Percentiles rank a stretch among this genome's conserved stretches.
phyloP scores from a whole-genome alignment of 176 grass and related monocot genomes.

The Poa pratensis region DNA sequence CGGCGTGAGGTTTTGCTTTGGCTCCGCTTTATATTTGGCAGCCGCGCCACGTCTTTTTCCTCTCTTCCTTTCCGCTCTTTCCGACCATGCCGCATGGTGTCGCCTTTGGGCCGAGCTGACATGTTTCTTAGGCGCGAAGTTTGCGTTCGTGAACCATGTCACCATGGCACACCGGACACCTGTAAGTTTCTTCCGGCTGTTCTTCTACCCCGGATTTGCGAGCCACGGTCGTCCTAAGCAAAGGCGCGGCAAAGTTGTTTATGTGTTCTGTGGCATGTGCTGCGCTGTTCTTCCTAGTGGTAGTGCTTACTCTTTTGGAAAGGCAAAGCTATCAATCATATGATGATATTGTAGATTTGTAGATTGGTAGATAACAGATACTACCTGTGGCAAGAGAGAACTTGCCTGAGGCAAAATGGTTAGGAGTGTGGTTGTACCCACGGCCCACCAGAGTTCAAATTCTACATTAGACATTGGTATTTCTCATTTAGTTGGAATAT shows the following conservation, averaged over 20 bases:
- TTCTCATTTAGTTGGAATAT: too few species aligned
- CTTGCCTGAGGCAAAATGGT: too few species aligned
- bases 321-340: conserved; percentile 30
- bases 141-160: background rate
- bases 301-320: conserved; percentile 35
- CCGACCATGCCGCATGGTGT: conserved; percentile 47
- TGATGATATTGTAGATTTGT: background rate
- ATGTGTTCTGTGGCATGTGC: conserved; percentile 15
- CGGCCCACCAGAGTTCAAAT: too few species aligned
- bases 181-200: background rate
- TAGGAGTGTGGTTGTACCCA: too few species aligned
- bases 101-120: conserved; percentile 41
- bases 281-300: conserved; percentile 17
- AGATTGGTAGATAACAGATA: background rate
- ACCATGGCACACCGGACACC: background rate
- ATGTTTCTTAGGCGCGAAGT: conserved; percentile 28
- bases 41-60: background rate
- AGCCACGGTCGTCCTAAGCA: conserved; percentile 38
- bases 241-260: conserved; percentile 30
- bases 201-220: background rate
- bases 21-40: conserved; percentile 38
- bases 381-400: too few species aligned
- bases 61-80: conserved; percentile 8
- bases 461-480: too few species aligned
- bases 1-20: background rate